phyloP scores from a whole-genome alignment of 129 eudicot genomes.

The Chrysanthemum lavandulifolium region DNA sequence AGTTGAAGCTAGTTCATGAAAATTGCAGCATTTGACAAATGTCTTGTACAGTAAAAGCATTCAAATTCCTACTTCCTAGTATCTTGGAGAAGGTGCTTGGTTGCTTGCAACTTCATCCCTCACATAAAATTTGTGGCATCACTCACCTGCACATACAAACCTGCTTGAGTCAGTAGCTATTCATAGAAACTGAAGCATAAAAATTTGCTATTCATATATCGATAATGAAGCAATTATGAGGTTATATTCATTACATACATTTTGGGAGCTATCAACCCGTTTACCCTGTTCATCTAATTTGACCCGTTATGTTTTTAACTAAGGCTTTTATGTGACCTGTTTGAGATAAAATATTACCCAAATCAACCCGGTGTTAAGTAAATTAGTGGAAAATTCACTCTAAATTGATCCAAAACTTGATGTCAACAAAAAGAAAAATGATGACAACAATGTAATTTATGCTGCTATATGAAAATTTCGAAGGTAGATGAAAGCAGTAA shows the following conservation, averaged over 20 bases:
- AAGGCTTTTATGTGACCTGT: not conserved
- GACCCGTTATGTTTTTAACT: not conserved
- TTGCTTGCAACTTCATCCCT: constrained; percentile 5
- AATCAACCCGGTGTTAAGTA: not conserved
- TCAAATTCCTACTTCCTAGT: not conserved
- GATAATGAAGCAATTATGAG: not conserved
- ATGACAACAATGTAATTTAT: not conserved
- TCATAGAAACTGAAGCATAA: not conserved
- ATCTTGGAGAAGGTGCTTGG: not conserved
- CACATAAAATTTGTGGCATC: not conserved
- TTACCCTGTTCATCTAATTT: not conserved
- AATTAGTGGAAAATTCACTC: not conserved
- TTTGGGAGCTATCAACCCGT: not conserved
- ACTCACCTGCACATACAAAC: constrained; percentile 8
- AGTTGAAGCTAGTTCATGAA: no score
- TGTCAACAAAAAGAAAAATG: not conserved
- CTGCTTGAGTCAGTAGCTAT: not conserved
- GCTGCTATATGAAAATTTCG: not conserved
- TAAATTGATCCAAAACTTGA: not conserved
- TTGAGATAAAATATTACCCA: not conserved
- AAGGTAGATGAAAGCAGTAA: not conserved
- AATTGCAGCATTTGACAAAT: not conserved
- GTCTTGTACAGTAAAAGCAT: not conserved
- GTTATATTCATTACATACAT: not conserved
- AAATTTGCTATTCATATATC: not conserved